Percentiles rank a stretch among this genome's conserved stretches.
These are phyloP conservation scores for Fusarium sp. DNA, from an alignment of 2,329 filamentous ascomycete genomes.

Conservation along the genomic window DNA sequence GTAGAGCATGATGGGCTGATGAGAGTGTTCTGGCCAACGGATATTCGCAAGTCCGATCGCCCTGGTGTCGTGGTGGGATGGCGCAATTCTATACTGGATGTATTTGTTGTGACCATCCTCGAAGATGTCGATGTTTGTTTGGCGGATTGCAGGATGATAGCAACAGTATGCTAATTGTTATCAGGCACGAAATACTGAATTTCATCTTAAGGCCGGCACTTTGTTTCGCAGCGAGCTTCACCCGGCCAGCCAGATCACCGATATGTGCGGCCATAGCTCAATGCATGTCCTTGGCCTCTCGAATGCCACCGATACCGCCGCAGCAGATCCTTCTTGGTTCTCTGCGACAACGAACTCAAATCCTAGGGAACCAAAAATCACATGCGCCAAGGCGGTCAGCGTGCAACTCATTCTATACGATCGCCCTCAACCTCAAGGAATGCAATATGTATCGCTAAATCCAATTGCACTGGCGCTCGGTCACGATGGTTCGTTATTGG, in stretches of 20 bases:
- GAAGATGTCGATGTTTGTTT: slow-evolving; percentile 86
- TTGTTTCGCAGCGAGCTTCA: slow-evolving; percentile 87
- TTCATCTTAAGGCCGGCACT: slow-evolving; percentile 84
- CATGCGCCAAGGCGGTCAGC: slow-evolving; percentile 76
- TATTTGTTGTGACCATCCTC: slow-evolving; percentile 89
- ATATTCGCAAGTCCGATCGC: slow-evolving; percentile 77
- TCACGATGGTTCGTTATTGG: slow-evolving; percentile 69
- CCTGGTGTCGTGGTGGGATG: slow-evolving; percentile 94
- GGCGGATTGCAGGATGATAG: too few species aligned
- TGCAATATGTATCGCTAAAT: slow-evolving; percentile 95
- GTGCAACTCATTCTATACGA: slow-evolving; percentile 93
- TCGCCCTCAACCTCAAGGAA: slow-evolving; percentile 83
- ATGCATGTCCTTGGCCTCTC: slow-evolving; percentile 89
- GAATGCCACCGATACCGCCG: slow-evolving; percentile 69
- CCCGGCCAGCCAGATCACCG: slow-evolving; percentile 82
- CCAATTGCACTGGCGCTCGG: slow-evolving; percentile 90
- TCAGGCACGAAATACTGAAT: slow-evolving; percentile 83
- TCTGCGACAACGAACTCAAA: slow-evolving; percentile 67
- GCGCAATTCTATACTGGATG: slow-evolving; percentile 90
- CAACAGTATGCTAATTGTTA: slow-evolving; percentile 42
- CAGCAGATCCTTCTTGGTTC: slow-evolving; percentile 76
- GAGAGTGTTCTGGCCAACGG: slow-evolving; percentile 98
- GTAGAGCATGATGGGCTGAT: slow-evolving; percentile 87
- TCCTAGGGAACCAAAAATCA: slow-evolving; percentile 75
- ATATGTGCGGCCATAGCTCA: slow-evolving; percentile 83